Percentiles rank a stretch among this genome's conserved stretches.
These are phyloP conservation scores for Leucocoprinus birnbaumii DNA, from an alignment of 768 basidiomycete genomes.

Conservation along the genomic window DNA sequence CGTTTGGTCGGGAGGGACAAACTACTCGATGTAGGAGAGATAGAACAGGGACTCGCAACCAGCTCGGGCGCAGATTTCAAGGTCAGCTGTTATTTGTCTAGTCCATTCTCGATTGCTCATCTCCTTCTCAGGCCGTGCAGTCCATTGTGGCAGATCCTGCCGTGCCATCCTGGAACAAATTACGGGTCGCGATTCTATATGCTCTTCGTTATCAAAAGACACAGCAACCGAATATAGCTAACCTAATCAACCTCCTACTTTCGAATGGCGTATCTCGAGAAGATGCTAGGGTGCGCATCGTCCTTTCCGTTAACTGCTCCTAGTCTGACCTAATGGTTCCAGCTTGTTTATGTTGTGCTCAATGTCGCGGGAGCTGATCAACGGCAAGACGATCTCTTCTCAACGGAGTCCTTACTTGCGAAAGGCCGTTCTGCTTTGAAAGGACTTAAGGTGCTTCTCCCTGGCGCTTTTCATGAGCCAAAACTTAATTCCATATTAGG, in stretches of 20 bases:
- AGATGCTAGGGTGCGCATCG: slow-evolving; percentile 60
- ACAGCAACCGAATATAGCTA: slow-evolving; percentile 76
- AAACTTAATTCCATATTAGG: slow-evolving; percentile 41
- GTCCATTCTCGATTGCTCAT: neutral
- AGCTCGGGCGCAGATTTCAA: slow-evolving; percentile 88
- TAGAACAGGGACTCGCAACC: slow-evolving; percentile 94
- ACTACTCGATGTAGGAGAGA: slow-evolving; percentile 86
- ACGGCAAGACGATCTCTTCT: slow-evolving; percentile 95
- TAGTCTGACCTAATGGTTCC: slow-evolving; percentile 15
- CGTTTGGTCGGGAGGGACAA: slow-evolving; percentile 84
- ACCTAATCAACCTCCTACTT: slow-evolving; percentile 70
- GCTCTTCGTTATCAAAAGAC: slow-evolving; percentile 94
- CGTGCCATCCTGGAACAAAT: slow-evolving; percentile 78
- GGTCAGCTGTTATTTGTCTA: slow-evolving; percentile 25
- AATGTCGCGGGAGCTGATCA: slow-evolving; percentile 95
- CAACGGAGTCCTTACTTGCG: slow-evolving; percentile 90
- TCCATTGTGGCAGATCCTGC: slow-evolving; percentile 62
- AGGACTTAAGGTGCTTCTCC: slow-evolving; percentile 74
- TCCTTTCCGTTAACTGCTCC: neutral
- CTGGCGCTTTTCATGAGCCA: neutral
- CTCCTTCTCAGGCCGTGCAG: slow-evolving; percentile 70
- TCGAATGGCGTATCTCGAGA: slow-evolving; percentile 75
- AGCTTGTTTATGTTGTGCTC: slow-evolving; percentile 92
- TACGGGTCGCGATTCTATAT: slow-evolving; percentile 87
- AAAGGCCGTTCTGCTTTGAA: slow-evolving; percentile 94